phyloP scores from a whole-genome alignment of 2,329 filamentous ascomycete species.

The Harringtonia lauricola region DNA sequence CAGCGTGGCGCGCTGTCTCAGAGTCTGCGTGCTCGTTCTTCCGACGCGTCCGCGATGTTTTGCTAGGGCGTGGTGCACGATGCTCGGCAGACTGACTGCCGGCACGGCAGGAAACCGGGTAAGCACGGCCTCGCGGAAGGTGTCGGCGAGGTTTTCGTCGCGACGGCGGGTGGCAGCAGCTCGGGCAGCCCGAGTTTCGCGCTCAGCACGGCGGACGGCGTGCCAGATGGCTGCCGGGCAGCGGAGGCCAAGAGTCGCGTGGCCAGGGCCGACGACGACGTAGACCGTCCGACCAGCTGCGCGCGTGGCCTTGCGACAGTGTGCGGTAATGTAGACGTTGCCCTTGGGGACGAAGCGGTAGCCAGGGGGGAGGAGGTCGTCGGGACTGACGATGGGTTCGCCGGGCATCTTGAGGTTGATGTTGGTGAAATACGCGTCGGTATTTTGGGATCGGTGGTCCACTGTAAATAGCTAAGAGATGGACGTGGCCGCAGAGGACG shows the following conservation, averaged over 20 bases:
- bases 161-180: slow-evolving; percentile 19
- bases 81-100: slow-evolving; percentile 15
- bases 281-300: slow-evolving; percentile 22
- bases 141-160: slow-evolving; percentile 21
- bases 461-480: too few relatives aligned
- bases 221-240: slow-evolving; percentile 23
- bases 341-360: slow-evolving; percentile 31
- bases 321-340: slow-evolving; percentile 28
- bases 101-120: slow-evolving; percentile 30
- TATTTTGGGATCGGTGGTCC: too few relatives aligned
- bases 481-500: too few relatives aligned
- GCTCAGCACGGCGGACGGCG: slow-evolving; percentile 18
- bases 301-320: slow-evolving; percentile 27
- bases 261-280: slow-evolving; percentile 18
- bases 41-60: slow-evolving; percentile 38
- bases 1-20: slow-evolving; percentile 28
- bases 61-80: slow-evolving; percentile 29
- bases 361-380: slow-evolving; percentile 22
- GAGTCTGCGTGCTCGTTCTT: slow-evolving; percentile 24
- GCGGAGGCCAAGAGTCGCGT: slow-evolving; percentile 23
- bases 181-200: slow-evolving; percentile 20
- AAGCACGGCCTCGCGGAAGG: slow-evolving; percentile 23
- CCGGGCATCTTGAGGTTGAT: too few relatives aligned
- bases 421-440: too few relatives aligned
- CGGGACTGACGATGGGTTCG: slow-evolving; percentile 12